A percentile compares a stretch with the other conserved stretches of the same genome.
Evolutionary conservation across 2,329 filamentous ascomycete species (phyloP).

Genomic region (Beauveria pseudobassiana): DNA sequence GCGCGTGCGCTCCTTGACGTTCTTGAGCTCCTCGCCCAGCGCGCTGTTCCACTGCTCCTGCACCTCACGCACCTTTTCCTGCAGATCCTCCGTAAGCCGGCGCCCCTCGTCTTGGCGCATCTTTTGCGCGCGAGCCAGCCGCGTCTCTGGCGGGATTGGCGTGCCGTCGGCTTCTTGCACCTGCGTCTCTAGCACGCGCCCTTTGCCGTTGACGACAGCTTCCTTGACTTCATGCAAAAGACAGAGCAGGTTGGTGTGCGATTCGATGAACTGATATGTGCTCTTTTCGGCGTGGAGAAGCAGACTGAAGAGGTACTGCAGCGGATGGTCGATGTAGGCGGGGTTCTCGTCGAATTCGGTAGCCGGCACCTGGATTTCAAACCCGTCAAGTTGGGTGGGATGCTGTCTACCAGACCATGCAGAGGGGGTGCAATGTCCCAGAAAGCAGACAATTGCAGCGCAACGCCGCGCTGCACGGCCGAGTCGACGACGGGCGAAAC

Average conservation of each 20-base stretch:
- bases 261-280: slow-evolving; percentile 95
- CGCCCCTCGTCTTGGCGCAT: slow-evolving; percentile 61
- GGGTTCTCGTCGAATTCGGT: slow-evolving; percentile 83
- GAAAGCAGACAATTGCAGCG: slow-evolving; percentile 86
- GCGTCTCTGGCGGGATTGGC: slow-evolving; percentile 24
- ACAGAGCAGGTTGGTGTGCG: slow-evolving; percentile 84
- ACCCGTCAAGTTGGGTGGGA: slow-evolving; percentile 54
- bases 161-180: slow-evolving; percentile 34
- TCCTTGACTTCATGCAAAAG: slow-evolving; percentile 86
- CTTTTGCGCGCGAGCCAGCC: slow-evolving; percentile 38
- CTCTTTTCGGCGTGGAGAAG: slow-evolving; percentile 84
- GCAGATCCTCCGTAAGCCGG: slow-evolving; percentile 73
- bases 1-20: slow-evolving; percentile 66
- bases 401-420: slow-evolving; percentile 67
- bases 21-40: slow-evolving; percentile 68
- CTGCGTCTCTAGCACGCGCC: slow-evolving; percentile 60
- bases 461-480: slow-evolving; percentile 80
- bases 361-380: slow-evolving; percentile 69
- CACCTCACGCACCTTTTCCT: slow-evolving; percentile 86
- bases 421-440: slow-evolving; percentile 95
- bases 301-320: slow-evolving; percentile 85
- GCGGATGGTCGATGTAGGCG: slow-evolving; percentile 67
- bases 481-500: slow-evolving; percentile 73
- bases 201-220: slow-evolving; percentile 62
- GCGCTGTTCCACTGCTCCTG: slow-evolving; percentile 88